Evolutionary conservation across 140 eudicot species (phyloP).

Genomic region (Artemisia princeps): DNA sequence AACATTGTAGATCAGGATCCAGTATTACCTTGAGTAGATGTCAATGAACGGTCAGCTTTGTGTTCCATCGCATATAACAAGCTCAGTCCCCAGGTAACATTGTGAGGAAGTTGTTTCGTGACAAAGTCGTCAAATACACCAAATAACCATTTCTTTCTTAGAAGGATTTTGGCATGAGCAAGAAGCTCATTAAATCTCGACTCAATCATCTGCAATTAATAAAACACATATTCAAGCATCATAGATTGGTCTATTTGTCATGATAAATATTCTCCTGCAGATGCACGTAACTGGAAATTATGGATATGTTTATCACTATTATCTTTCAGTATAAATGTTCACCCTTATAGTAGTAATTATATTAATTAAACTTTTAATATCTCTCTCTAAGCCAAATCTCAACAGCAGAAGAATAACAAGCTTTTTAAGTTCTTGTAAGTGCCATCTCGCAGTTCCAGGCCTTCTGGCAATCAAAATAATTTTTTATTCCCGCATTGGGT

Average conservation of each 20-base stretch:
- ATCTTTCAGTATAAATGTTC: too few species aligned
- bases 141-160: constrained; percentile 82
- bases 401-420: neutral
- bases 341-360: neutral
- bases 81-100: constrained; percentile 97
- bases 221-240: constrained; percentile 13
- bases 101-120: constrained; percentile 94
- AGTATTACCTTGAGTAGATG: constrained; percentile 81
- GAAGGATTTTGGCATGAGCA: constrained; percentile 56
- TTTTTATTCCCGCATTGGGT: too few species aligned
- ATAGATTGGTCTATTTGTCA: neutral
- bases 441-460: neutral
- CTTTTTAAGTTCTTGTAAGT: neutral
- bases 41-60: constrained; percentile 85
- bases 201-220: constrained; percentile 74
- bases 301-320: too few species aligned
- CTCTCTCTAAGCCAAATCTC: neutral
- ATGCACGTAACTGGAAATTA: too few species aligned
- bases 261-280: too few species aligned
- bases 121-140: constrained; percentile 91
- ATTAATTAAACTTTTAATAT: neutral
- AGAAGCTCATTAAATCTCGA: constrained; percentile 75
- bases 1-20: too few species aligned
- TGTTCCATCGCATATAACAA: constrained; percentile 94
- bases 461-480: too few species aligned